These are phyloP conservation scores for Mycena galericulata DNA, from an alignment of 768 basidiomycete species.

Conservation along the genomic window DNA sequence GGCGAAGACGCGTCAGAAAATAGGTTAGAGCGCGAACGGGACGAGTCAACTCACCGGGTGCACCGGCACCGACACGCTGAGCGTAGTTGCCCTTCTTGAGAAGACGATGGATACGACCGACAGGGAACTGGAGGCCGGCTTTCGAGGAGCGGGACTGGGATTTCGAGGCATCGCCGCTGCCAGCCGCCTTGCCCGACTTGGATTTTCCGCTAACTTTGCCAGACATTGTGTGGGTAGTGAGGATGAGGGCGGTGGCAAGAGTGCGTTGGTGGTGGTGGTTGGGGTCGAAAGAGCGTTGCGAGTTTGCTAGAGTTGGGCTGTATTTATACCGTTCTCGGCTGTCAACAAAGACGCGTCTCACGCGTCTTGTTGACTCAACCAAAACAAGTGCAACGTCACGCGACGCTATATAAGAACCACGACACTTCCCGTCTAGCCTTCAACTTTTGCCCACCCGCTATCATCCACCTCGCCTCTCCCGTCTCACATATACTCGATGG, in stretches of 20 bases:
- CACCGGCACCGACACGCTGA: conserved; percentile 83
- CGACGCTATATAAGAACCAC: conserved; percentile 49
- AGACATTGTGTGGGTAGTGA: conserved; percentile 44
- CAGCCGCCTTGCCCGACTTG: conserved; percentile 53
- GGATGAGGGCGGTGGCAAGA: conserved; percentile 13
- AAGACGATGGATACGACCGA: conserved; percentile 86
- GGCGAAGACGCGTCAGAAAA: background rate
- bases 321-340: conserved; percentile 41
- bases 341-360: conserved; percentile 36
- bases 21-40: background rate
- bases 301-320: conserved; percentile 11
- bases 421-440: conserved; percentile 26
- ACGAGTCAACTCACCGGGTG: conserved; percentile 62
- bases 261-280: conserved; percentile 27
- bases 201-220: conserved; percentile 50
- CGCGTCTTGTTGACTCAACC: conserved; percentile 39
- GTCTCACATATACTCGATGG: conserved; percentile 56
- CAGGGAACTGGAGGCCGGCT: conserved; percentile 79
- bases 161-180: conserved; percentile 52
- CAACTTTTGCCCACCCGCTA: conserved; percentile 36
- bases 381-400: conserved; percentile 51
- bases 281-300: conserved; percentile 6
- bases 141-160: conserved; percentile 73
- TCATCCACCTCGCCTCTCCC: conserved; percentile 29
- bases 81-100: conserved; percentile 84